Conservation (phyloP, 208 protist species). For the Endotrypanum monterogeii region DNA sequence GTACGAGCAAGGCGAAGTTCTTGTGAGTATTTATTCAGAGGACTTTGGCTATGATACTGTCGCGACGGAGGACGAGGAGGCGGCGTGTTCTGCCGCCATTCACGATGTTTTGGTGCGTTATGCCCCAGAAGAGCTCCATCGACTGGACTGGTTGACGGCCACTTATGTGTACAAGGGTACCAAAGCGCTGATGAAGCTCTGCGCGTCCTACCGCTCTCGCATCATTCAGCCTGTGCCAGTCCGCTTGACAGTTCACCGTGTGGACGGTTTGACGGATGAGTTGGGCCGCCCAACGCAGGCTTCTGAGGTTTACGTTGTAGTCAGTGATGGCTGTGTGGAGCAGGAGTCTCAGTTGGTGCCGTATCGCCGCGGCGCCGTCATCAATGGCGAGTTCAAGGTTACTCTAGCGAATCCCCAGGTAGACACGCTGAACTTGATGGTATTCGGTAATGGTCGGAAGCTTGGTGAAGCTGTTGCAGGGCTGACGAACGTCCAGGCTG, state of each 20-base stretch:
- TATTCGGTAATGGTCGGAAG: conserved; percentile 54
- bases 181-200: conserved; percentile 20
- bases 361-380: conserved; percentile 55
- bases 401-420: conserved; percentile 35
- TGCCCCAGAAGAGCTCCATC: conserved; percentile 75
- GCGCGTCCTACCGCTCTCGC: conserved; percentile 14
- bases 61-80: conserved; percentile 53
- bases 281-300: conserved; percentile 42
- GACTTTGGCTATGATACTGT: conserved; percentile 55
- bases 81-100: conserved; percentile 52
- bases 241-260: conserved; percentile 48
- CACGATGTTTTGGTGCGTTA: conserved; percentile 55
- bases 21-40: conserved; percentile 73
- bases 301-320: conserved; percentile 54
- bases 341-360: conserved; percentile 27
- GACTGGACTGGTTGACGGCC: conserved; percentile 68
- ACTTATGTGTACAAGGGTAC: conserved; percentile 23
- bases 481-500: conserved; percentile 55
- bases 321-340: conserved; percentile 37
- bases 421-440: conserved; percentile 44
- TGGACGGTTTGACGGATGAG: conserved; percentile 48
- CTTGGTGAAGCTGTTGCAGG: conserved; percentile 65
- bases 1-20: conserved; percentile 70
- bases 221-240: conserved; percentile 37
- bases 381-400: conserved; percentile 63